Conservation (phyloP, 2,329 filamentous ascomycete genomes). For the Sporothrix inflata region DNA sequence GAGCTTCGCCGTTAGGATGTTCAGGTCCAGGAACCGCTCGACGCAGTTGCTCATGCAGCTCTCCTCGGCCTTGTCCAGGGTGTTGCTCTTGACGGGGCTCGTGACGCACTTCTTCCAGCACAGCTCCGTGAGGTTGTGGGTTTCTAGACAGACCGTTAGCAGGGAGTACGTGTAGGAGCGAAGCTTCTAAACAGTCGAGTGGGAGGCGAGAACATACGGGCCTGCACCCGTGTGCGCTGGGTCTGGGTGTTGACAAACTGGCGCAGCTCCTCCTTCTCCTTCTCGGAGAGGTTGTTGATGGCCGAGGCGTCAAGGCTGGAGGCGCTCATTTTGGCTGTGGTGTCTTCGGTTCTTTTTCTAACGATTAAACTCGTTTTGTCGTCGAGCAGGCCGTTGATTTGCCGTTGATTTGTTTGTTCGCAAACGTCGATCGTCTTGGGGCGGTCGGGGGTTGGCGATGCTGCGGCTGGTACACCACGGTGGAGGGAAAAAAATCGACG, state of each 20-base stretch:
- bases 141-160: conserved; percentile 46
- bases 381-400: neutral
- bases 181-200: neutral
- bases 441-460: conserved; percentile 6
- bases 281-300: conserved; percentile 73
- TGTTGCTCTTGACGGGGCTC: conserved; percentile 68
- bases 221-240: conserved; percentile 73
- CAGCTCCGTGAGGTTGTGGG: conserved; percentile 65
- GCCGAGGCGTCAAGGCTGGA: conserved; percentile 57
- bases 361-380: neutral
- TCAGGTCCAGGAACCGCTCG: conserved; percentile 89
- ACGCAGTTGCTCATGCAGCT: conserved; percentile 89
- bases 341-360: neutral
- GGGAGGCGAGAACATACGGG: conserved; percentile 54
- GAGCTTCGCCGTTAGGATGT: conserved; percentile 81
- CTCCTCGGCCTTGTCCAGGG: conserved; percentile 78
- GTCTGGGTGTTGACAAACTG: conserved; percentile 82
- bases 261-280: conserved; percentile 85
- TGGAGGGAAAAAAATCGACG: conserved; percentile 30
- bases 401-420: neutral
- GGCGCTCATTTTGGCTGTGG: conserved; percentile 20
- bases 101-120: conserved; percentile 97
- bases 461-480: neutral
- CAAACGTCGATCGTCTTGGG: neutral
- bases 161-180: neutral